Percentiles rank a stretch among this genome's conserved stretches.
Conservation (phyloP, 352 stramenopile species). For the Aphanomyces euteiches region DNA sequence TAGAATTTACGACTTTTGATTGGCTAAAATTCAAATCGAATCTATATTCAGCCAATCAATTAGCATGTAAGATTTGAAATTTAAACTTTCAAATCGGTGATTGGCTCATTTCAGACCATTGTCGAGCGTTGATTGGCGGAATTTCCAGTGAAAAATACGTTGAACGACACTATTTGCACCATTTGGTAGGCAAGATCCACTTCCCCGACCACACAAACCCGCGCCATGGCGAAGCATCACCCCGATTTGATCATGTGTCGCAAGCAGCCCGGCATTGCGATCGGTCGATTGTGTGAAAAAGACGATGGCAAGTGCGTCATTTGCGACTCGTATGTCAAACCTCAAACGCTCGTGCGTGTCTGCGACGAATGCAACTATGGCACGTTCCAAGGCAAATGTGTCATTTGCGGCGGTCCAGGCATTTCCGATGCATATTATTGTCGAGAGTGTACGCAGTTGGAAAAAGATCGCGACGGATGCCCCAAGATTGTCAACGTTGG, state of each 20-base stretch:
- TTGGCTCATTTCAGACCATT: neutral
- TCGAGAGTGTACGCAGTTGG: conserved; percentile 96
- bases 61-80: conserved; percentile 7
- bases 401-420: conserved; percentile 96
- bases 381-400: conserved; percentile 93
- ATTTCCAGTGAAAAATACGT: conserved; percentile 10
- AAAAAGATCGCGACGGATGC: conserved; percentile 97
- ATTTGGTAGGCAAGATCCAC: conserved; percentile 1
- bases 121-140: conserved; percentile 2
- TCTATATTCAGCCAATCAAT: conserved; percentile 15
- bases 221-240: conserved; percentile 99
- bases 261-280: conserved; percentile 98
- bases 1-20: conserved; percentile 1
- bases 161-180: conserved; percentile 14
- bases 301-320: conserved; percentile 99
- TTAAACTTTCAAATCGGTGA: neutral
- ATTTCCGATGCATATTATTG: conserved; percentile 99
- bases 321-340: conserved; percentile 99
- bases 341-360: conserved; percentile 95
- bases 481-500: conserved; percentile 99
- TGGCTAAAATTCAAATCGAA: conserved; percentile 6
- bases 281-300: conserved; percentile 98
- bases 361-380: conserved; percentile 99
- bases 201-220: conserved; percentile 25
- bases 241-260: conserved; percentile 99